phyloP scores from a whole-genome alignment of 495 filamentous ascomycete species.

The Geopyxis carbonaria region DNA sequence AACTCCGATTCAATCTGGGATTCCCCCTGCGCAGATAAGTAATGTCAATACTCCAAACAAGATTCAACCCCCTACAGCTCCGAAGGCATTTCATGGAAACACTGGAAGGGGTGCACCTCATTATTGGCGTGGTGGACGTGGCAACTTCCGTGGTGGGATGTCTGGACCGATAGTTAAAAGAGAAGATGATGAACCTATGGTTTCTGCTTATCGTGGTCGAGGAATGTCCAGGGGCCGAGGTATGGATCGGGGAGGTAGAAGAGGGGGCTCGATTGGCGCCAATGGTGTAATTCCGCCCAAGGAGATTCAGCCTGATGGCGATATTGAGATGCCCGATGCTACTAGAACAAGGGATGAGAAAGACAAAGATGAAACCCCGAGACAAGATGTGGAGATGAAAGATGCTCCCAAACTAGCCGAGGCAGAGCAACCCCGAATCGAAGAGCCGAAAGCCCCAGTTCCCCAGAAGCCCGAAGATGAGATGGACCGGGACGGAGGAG shows the following conservation, averaged over 20 bases:
- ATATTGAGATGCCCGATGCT: conserved; percentile 17
- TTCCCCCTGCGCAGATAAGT: conserved; percentile 12
- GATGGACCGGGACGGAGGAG: conserved; percentile 9
- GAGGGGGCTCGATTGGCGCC: conserved; percentile 13
- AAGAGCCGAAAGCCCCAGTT: too few relatives aligned
- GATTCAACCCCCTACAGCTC: conserved; percentile 18
- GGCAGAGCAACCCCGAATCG: not conserved
- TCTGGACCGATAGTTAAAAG: conserved; percentile 8
- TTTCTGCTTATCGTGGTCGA: not conserved
- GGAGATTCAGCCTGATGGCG: too few relatives aligned
- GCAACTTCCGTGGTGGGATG: not conserved
- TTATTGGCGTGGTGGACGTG: conserved; percentile 1
- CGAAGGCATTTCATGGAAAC: conserved; percentile 9
- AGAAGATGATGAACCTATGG: conserved; percentile 9
- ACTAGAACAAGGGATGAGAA: conserved; percentile 5
- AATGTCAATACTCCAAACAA: conserved; percentile 16
- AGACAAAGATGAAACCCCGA: conserved; percentile 12
- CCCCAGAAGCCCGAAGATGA: conserved; percentile 15
- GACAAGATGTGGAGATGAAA: conserved; percentile 8
- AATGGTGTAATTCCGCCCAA: too few relatives aligned
- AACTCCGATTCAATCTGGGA: conserved; percentile 5
- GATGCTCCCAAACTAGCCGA: conserved; percentile 7
- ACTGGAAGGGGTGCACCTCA: not conserved
- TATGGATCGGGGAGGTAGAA: conserved; percentile 10
- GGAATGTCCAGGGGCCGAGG: not conserved